Evolutionary conservation across 257 asterid species (phyloP).

Genomic region (Primulina tabacum): DNA sequence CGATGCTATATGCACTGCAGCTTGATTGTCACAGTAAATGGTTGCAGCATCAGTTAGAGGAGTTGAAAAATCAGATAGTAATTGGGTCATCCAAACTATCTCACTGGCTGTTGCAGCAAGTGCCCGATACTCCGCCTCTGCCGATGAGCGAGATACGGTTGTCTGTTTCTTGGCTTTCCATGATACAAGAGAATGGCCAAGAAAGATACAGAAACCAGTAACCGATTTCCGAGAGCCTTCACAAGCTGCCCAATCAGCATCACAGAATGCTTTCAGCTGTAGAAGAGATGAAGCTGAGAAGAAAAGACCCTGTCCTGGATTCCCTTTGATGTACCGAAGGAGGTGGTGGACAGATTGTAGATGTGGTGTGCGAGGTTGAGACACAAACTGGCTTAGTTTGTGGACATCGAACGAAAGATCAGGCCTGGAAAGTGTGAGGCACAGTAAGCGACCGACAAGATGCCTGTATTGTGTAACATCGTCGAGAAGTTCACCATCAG

Average conservation of each 20-base stretch:
- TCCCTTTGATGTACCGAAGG: neutral
- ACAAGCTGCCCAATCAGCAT: neutral
- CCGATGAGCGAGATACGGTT: neutral
- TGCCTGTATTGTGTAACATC: neutral
- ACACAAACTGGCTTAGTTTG: neutral
- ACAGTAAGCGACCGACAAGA: neutral
- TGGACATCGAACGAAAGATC: neutral
- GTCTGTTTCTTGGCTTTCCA: neutral
- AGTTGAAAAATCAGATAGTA: neutral
- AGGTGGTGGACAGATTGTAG: neutral
- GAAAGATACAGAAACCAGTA: neutral
- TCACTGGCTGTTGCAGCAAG: neutral
- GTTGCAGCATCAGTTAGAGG: too few relatives aligned
- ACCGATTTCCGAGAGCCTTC: neutral
- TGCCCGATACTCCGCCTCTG: neutral
- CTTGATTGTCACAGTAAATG: too few relatives aligned
- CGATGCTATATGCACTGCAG: too few relatives aligned
- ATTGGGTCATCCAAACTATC: neutral
- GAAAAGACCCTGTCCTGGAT: too few relatives aligned
- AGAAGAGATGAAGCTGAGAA: neutral
- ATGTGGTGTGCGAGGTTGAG: neutral
- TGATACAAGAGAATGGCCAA: neutral
- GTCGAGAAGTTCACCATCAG: neutral
- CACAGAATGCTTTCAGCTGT: neutral
- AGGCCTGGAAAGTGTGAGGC: neutral